phyloP scores from a whole-genome alignment of 768 basidiomycete genomes.

The Russula sp. region DNA sequence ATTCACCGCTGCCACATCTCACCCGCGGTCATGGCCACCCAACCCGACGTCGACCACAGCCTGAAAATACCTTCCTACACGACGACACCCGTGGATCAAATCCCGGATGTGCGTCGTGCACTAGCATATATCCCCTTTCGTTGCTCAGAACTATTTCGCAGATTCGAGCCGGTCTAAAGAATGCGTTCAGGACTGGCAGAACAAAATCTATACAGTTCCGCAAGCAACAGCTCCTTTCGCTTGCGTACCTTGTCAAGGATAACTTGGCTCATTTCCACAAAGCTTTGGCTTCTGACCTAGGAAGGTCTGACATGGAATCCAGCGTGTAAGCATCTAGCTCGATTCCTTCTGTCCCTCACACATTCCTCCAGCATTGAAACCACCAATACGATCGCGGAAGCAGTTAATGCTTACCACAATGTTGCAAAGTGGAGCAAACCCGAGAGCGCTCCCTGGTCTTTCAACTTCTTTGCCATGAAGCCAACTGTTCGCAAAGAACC shows the following conservation, averaged over 20 bases:
- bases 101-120: slow-evolving; percentile 29
- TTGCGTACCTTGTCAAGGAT: slow-evolving; percentile 72
- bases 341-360: background rate
- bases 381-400: slow-evolving; percentile 49
- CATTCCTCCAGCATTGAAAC: slow-evolving; percentile 59
- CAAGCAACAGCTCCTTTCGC: slow-evolving; percentile 71
- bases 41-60: background rate
- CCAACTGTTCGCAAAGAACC: slow-evolving; percentile 71
- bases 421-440: slow-evolving; percentile 76
- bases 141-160: slow-evolving; percentile 31
- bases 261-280: slow-evolving; percentile 59
- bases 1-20: no score
- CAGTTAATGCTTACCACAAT: slow-evolving; percentile 52
- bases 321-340: slow-evolving; percentile 42
- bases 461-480: slow-evolving; percentile 57
- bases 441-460: slow-evolving; percentile 51
- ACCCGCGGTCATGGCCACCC: background rate
- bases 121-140: no score
- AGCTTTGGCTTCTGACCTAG: slow-evolving; percentile 59
- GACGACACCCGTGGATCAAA: slow-evolving; percentile 32
- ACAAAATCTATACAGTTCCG: slow-evolving; percentile 63
- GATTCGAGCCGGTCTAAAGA: slow-evolving; percentile 55
- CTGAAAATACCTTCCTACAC: slow-evolving; percentile 14
- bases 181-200: slow-evolving; percentile 64
- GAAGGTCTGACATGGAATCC: slow-evolving; percentile 58